Evolutionary conservation across 2,329 filamentous ascomycete species (phyloP), one percentile per base, ranked within the genome.

Genomic region (Aspergillus sojae): DNA sequence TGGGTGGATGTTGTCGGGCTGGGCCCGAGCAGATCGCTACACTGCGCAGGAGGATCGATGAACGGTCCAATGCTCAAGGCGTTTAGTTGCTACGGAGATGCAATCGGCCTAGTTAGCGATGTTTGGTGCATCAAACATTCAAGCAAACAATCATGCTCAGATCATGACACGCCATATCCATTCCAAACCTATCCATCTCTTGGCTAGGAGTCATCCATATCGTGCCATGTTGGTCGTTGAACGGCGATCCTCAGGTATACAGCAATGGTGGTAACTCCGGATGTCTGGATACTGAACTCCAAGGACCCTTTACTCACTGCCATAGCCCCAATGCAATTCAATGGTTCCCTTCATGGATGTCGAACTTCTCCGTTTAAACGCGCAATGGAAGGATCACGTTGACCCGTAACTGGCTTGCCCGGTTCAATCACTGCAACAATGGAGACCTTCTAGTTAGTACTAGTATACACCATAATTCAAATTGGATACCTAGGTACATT

Each of bases 1-100:
- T 62, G 30, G 63, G 65, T 7, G 65, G 63, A 6, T 67, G 65
- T 45, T 67, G 63, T 61, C 61, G 63, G 30, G 58, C 65, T 28
- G 61, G 63, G n/a, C 65, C 65, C n/a, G 48, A 58, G 48, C 53
- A 67, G 23, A 67, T 67, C 30, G 61, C 57, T 28, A 48, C 61
- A n/a, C 60, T 67, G 59, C 57, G 63, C 32, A 36, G 54, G n/a
- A 54, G 55, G 48, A 63, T 65, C 50, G 63, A 65, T 43, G 21
- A 21, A 21, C 28, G 3, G 52, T 36, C 30, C 5, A 36, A 36
- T 19, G 19, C 55, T 28, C 39, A 19, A 50, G 14, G 46, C 46
- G 46, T 9, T 30, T 50, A 50, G 7, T 19, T 16, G 46, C 26
- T 30, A n/a, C 26, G 26, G 46, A 4, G 5, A 5, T 19, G 23